These are phyloP conservation scores for Paramyrothecium roridum DNA, from an alignment of 2,329 filamentous ascomycete species.

Conservation along the genomic window DNA sequence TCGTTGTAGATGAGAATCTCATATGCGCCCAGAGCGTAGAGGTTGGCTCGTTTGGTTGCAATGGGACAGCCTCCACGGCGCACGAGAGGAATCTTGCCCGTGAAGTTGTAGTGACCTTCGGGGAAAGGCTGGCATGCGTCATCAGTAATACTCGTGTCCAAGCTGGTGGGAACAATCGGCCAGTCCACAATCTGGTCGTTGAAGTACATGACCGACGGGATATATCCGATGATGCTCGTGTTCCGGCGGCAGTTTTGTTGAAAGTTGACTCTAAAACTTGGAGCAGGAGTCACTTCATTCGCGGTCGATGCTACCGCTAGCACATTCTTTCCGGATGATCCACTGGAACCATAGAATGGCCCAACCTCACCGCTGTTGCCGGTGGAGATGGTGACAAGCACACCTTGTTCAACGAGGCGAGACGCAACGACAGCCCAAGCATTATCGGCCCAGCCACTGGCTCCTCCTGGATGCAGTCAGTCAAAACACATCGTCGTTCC, in stretches of 20 bases:
- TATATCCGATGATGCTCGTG: conserved; percentile 9
- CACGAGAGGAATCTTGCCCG: conserved; percentile 35
- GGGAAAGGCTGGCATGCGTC: conserved; percentile 37
- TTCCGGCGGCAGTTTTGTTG: conserved; percentile 8
- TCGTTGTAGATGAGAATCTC: conserved; percentile 27
- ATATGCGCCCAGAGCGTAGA: conserved; percentile 18
- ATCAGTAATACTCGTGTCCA: conserved; percentile 10
- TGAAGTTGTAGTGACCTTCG: conserved; percentile 33
- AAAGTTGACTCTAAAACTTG: conserved; percentile 23
- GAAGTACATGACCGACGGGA: conserved; percentile 2
- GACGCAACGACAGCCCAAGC: conserved; percentile 28
- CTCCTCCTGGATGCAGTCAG: conserved; percentile 8
- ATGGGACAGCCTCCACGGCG: conserved; percentile 28
- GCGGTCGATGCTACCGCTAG: conserved; percentile 40
- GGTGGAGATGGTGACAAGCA: conserved; percentile 39
- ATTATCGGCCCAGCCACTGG: conserved; percentile 21
- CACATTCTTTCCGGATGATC: conserved; percentile 36
- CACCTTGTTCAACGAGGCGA: conserved; percentile 34
- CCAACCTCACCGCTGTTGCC: conserved; percentile 42
- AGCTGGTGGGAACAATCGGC: conserved; percentile 17
- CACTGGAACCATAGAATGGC: conserved; percentile 36
- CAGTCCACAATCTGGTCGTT: conserved; percentile 1
- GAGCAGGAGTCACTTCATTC: conserved; percentile 12
- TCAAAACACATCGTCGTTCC: background rate
- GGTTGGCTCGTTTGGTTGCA: conserved; percentile 20